Evolutionary conservation across 306 rosid species (phyloP), one percentile per base, ranked within the genome.

Genomic region (Senna tora): DNA sequence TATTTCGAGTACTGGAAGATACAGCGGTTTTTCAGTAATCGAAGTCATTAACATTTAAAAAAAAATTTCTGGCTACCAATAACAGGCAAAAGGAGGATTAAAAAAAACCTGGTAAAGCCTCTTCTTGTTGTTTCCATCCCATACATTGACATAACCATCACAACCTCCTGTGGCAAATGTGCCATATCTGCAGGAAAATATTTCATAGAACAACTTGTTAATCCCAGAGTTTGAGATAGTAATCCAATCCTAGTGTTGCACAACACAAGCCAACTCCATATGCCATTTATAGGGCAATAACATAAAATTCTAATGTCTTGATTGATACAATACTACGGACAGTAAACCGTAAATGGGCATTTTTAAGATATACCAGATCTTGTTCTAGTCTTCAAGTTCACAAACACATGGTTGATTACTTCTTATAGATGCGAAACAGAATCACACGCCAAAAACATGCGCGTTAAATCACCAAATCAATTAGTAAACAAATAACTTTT

Each of bases 161-260:
- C 98, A 90, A 69, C 98, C 98, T 78, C 97, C 98, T 0, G 98
- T 90, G 62, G 91, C 98, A 80, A 93, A 93, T 22, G 98, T 93
- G 66, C 98, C 97, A 72, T 93, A 90, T 70, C 97, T 93, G 83
- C 83, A 74, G 56, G 63, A 66, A 63, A 56, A 84, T 74, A 80
- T 77, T 64, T 45, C 41, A 60, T 21, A 12, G 60, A 73, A 20
- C 33, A 22, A 30, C 65, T 41, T 39, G 21, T 72, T 49, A 69
- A 42, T 59, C 14, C 19, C 68, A 62, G 20, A 6, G 16, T 61
- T 36, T 9, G 32, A 61, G 36, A 6, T 62, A 49, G 30, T 17
- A 62, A 62, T 61, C 67, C 67, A 62, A 62, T 61, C 67, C 67
- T 61, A 7, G 28, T 5, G 15, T 1, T 36, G n/a, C 66, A 20